Evolutionary conservation across 2,329 filamentous ascomycete genomes (phyloP), one percentile per base, ranked within the genome.

Genomic region (Trichoderma afroharzianum): DNA sequence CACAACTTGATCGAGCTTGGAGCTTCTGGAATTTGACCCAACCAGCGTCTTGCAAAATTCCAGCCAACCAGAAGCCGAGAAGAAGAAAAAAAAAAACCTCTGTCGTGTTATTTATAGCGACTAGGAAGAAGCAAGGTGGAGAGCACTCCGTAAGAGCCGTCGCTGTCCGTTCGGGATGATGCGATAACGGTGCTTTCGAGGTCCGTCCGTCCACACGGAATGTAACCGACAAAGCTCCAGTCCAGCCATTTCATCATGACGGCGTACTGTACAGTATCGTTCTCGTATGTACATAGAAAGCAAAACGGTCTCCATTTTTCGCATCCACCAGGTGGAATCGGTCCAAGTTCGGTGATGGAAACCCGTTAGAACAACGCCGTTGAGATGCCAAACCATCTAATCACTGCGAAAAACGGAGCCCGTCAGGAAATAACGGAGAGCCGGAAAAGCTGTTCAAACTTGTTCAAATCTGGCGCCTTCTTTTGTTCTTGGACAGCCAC

Each of bases 21-120:
- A 24, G 15, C 15, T 43, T 57, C 14, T 30, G 33, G 43, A 55
- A 32, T 47, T 47, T 33, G 57, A 3, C 12, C 32, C 58, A 61
- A 30, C 32, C 58, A 33, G 32, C 58, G 32, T 14, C 58, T 36
- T 1, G 24, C 32, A 36, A 26, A 33, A 9, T 4, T 24, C 58
- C 58, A 36, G 14, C 68, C 59, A 70, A 63, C 33, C 68, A 61
- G 26, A 11, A 8, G 9, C 24, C 32, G 26, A 58, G 30, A 62
- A 57, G 26, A 18, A 24, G 7, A 64, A 15, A 28, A 21, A 12
- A 64, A 15, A 28, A 21, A 12, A 14, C 14, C 33, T 6, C 2
- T 24, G 47, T 53, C 47, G 47, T 50, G 47, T 53, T 70, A 55
- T 70, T 70, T 57, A 63, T 70, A 70, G 68, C 66, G 18, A 57